These are phyloP conservation scores for Geranomyces michiganensis DNA, from an alignment of 192 early-diverging fungal genomes.

Conservation along the genomic window DNA sequence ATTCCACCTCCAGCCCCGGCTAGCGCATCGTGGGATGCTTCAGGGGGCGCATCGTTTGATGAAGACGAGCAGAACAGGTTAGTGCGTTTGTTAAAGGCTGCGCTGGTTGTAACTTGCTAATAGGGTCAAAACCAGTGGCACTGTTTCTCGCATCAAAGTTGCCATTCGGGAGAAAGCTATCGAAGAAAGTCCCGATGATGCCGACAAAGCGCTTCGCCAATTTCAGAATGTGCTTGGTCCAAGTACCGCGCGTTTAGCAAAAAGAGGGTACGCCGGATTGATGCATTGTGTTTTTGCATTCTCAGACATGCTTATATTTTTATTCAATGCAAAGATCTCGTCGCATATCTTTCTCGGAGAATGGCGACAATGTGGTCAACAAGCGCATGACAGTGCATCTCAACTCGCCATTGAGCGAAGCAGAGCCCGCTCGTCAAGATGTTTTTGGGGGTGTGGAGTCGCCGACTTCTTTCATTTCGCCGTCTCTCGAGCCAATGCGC, in stretches of 20 bases:
- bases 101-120: neutral
- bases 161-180: conserved; percentile 40
- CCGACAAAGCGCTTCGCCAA: conserved; percentile 29
- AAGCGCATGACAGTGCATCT: conserved; percentile 6
- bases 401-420: neutral
- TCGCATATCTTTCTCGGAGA: conserved; percentile 7
- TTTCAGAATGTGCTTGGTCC: conserved; percentile 29
- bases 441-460: neutral
- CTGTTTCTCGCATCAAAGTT: conserved; percentile 35
- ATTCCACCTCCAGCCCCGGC: conserved; percentile 30
- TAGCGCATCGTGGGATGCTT: conserved; percentile 19
- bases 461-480: neutral
- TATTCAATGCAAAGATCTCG: neutral
- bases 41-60: conserved; percentile 1
- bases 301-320: neutral
- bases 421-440: neutral
- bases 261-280: conserved; percentile 11
- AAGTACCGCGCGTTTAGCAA: conserved; percentile 17
- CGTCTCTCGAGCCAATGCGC: conserved; percentile 10
- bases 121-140: neutral
- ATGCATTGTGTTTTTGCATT: neutral
- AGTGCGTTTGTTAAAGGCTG: neutral
- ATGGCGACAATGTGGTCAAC: neutral
- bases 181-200: conserved; percentile 35
- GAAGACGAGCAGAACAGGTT: conserved; percentile 11